Conservation (phyloP, 179 eudicot species). For the Spinacia oleracea region DNA sequence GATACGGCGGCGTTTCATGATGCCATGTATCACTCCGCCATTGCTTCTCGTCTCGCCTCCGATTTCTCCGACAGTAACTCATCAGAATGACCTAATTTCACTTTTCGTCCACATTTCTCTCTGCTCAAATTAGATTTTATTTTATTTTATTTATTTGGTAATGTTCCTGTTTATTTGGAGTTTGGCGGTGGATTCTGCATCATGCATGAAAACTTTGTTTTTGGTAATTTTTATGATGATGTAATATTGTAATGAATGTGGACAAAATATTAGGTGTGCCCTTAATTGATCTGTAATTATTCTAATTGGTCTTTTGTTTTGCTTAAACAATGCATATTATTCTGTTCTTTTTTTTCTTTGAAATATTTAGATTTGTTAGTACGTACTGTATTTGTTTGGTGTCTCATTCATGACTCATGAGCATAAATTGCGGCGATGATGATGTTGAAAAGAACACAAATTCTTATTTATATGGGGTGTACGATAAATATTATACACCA, state of each 20-base stretch:
- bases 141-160: background rate
- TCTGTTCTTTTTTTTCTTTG: background rate
- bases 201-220: conserved; percentile 15
- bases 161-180: background rate
- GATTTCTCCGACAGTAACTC: conserved; percentile 21
- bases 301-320: background rate
- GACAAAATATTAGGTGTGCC: background rate
- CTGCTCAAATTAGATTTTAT: background rate
- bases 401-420: too few species aligned
- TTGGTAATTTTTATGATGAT: conserved; percentile 12
- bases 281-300: background rate
- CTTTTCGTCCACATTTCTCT: conserved; percentile 7
- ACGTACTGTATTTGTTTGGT: too few species aligned
- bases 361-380: background rate
- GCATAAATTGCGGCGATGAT: too few species aligned
- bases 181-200: background rate
- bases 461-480: too few species aligned
- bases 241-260: background rate
- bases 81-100: background rate
- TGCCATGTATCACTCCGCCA: conserved; percentile 72
- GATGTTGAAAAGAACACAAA: too few species aligned
- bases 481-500: too few species aligned
- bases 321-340: background rate
- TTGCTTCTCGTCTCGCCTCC: conserved; percentile 60
- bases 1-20: conserved; percentile 57